A percentile compares a stretch with the other conserved stretches of the same genome.
These are phyloP conservation scores for Saccharomycopsis sp. DNA, from an alignment of 805 yeast species.

Conservation along the genomic window DNA sequence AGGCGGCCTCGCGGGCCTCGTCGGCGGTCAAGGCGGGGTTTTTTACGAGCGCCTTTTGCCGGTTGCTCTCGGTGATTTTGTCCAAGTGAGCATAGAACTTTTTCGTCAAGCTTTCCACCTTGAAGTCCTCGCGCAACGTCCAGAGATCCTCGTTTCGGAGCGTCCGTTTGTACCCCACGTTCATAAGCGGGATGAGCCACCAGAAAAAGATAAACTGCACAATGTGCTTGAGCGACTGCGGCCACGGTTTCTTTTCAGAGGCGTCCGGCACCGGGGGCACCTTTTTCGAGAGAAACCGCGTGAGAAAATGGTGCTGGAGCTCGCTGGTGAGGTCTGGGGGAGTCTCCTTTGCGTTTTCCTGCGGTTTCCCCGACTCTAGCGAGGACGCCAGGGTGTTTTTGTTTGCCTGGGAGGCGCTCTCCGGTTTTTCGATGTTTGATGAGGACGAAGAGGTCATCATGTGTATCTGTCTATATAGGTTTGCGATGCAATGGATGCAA, in stretches of 20 bases:
- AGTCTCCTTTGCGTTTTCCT: neutral
- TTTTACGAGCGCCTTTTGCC: constrained; percentile 26
- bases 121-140: constrained; percentile 35
- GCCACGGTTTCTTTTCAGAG: constrained; percentile 39
- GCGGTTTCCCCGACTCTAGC: neutral
- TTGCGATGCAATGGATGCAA: neutral
- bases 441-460: neutral
- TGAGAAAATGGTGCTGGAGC: constrained; percentile 6
- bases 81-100: constrained; percentile 33
- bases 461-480: neutral
- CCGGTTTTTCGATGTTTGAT: neutral
- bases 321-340: neutral
- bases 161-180: constrained; percentile 66
- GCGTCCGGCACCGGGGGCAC: constrained; percentile 34
- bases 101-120: constrained; percentile 35
- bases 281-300: constrained; percentile 23
- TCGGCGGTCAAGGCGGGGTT: constrained; percentile 34
- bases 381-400: neutral
- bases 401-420: neutral
- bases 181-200: constrained; percentile 63
- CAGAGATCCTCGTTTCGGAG: constrained; percentile 58
- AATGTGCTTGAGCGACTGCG: constrained; percentile 31
- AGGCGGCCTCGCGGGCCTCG: constrained; percentile 33
- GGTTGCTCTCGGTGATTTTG: constrained; percentile 29
- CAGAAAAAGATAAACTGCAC: constrained; percentile 45